Evolutionary conservation across 139 green algal genomes (phyloP), one percentile per base, ranked within the genome.

Genomic region (Picochlorum sp.): DNA sequence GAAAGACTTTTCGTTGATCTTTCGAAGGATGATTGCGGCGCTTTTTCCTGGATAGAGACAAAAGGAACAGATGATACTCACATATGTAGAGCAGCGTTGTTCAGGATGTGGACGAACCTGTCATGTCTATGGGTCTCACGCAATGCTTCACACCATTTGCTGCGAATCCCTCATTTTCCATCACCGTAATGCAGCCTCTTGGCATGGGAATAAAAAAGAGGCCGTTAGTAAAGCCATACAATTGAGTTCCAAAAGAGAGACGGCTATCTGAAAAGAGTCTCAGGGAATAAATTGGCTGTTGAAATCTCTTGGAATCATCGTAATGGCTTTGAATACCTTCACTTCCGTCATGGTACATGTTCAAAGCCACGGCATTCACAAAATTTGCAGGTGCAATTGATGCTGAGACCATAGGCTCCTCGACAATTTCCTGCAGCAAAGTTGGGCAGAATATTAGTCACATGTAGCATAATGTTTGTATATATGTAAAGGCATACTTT

Each of bases 281-380:
- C 21, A 90, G 60, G 21, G 72, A 83, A 41, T 70, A 76, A 49
- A 90, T 85, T 49, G 83, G 83, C 28, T 70, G 75, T 3, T 60
- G 23, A 69, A 90, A 90, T 68, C 83, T 73, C 4, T 59, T 61
- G 1, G 70, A 75, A 57, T 90, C 83, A 58, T 90, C 83, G 58
- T 69, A 90, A 57, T 90, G 83, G 61, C 67, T 75, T 69, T 89
- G 83, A 30, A 90, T 86, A 16, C 83, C 83, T 72, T 90, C 83
- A 26, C 67, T 81, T 28, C 83, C 83, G 55, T 90, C 83, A 61
- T 90, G 83, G 66, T 90, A 90, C 34, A 88, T 74, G 72, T 90
- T 90, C 49, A 89, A 67, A 4, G 83, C 83, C 3, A 71, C 66
- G 5, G 59, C 73, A 63, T 89, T 76, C 21, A 89, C 63, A 28